Conservation (phyloP, 2,329 filamentous ascomycete genomes). For the Penicillium brasilianum region DNA sequence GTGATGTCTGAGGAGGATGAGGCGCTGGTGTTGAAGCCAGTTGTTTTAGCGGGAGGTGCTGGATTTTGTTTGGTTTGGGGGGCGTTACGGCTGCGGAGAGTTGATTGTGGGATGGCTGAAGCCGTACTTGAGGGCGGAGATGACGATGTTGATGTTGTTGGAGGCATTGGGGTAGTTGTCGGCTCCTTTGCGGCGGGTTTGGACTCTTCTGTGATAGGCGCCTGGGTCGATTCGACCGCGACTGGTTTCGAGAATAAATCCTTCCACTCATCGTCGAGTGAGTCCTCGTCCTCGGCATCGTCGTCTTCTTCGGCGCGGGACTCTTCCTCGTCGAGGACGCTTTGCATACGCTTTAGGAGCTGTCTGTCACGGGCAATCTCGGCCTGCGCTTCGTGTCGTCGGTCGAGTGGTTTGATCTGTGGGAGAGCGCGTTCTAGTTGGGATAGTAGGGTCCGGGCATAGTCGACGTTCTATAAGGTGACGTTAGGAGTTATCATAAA, state of each 20-base stretch:
- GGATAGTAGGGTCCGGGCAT: slow-evolving; percentile 49
- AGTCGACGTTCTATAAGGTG: slow-evolving; percentile 49
- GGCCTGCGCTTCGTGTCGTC: slow-evolving; percentile 46
- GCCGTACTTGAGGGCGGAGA: slow-evolving; percentile 18
- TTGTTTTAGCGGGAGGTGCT: slow-evolving; percentile 24
- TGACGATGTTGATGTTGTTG: slow-evolving; percentile 14
- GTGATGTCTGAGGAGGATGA: slow-evolving; percentile 20
- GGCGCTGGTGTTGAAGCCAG: not conserved
- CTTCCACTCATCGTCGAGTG: slow-evolving; percentile 31
- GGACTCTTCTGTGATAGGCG: not conserved
- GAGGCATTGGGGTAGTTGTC: not conserved
- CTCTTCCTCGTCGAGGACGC: slow-evolving; percentile 40
- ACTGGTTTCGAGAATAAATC: slow-evolving; percentile 37
- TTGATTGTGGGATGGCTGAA: slow-evolving; percentile 22
- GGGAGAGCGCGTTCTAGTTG: slow-evolving; percentile 49
- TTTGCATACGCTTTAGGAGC: slow-evolving; percentile 40
- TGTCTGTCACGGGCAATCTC: slow-evolving; percentile 48
- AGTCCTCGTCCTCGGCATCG: slow-evolving; percentile 28
- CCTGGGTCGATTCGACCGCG: slow-evolving; percentile 18
- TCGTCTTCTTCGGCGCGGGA: slow-evolving; percentile 29
- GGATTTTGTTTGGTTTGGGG: not conserved
- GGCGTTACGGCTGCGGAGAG: slow-evolving; percentile 35
- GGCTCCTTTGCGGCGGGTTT: not conserved
- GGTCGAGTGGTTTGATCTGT: slow-evolving; percentile 45
- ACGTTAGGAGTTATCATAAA: not conserved